Evolutionary conservation across 2,329 filamentous ascomycete genomes (phyloP).

Genomic region (Sporothrix dimorphospora): DNA sequence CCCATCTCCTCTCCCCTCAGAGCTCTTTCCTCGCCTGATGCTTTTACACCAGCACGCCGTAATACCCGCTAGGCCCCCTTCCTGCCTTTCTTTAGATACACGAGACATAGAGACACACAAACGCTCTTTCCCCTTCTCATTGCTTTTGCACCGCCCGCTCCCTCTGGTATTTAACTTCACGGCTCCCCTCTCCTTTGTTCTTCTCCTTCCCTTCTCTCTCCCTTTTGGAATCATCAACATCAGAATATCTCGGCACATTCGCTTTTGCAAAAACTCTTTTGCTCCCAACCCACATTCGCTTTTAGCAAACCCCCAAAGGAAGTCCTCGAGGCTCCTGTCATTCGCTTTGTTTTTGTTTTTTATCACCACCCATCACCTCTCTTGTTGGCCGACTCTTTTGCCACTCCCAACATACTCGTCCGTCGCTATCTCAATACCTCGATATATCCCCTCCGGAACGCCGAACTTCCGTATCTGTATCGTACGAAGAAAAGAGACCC

Average conservation of each 20-base stretch:
- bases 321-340: constrained; percentile 77
- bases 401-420: constrained; percentile 1
- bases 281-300: constrained; percentile 53
- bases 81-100: constrained; percentile 15
- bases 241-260: constrained; percentile 40
- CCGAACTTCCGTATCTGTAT: constrained; percentile 12
- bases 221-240: constrained; percentile 24
- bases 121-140: constrained; percentile 19
- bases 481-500: constrained; percentile 20
- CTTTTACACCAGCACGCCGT: constrained; percentile 17
- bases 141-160: constrained; percentile 27
- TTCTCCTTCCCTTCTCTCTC: constrained; percentile 22
- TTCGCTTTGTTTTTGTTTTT: constrained; percentile 65
- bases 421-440: constrained; percentile 25
- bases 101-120: constrained; percentile 8
- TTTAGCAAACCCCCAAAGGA: constrained; percentile 55
- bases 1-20: constrained; percentile 2
- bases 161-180: constrained; percentile 32
- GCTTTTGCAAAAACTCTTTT: constrained; percentile 43
- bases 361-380: constrained; percentile 6
- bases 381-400: constrained; percentile 15
- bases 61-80: constrained; percentile 18
- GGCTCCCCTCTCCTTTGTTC: constrained; percentile 33
- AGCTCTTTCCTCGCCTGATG: constrained; percentile 26
- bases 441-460: constrained; percentile 6